These are phyloP conservation scores for Populus trichocarpa DNA, from an alignment of 441 rosid species.

Conservation along the genomic window DNA sequence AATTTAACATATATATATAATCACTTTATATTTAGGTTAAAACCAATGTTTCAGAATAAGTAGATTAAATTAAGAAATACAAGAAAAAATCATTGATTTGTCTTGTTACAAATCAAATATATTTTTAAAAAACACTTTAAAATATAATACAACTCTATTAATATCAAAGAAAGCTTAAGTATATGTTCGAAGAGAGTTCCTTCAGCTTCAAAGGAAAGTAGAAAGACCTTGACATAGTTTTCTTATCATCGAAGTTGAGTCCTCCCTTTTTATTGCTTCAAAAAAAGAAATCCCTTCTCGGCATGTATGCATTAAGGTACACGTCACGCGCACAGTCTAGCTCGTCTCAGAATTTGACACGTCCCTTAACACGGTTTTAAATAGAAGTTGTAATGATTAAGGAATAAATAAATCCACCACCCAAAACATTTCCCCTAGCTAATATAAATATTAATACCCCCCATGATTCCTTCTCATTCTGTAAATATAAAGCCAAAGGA, in stretches of 20 bases:
- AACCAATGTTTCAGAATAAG: too few relatives aligned
- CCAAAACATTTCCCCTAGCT: too few relatives aligned
- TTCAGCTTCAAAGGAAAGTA: too few relatives aligned
- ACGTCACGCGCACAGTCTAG: not conserved
- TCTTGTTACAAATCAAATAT: not conserved
- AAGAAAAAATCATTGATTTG: too few relatives aligned
- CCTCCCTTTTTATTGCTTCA: not conserved
- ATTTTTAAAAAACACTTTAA: too few relatives aligned
- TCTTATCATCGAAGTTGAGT: not conserved
- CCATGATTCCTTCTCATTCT: not conserved
- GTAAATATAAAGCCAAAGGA: not conserved
- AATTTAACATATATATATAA: too few relatives aligned
- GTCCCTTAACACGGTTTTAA: not conserved
- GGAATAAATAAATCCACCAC: not conserved
- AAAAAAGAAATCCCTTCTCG: not conserved
- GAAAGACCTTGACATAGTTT: too few relatives aligned
- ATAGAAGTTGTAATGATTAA: not conserved
- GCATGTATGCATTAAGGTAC: not conserved
- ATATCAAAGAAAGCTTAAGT: too few relatives aligned
- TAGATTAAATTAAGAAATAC: too few relatives aligned
- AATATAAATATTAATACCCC: not conserved
- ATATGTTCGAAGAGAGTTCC: too few relatives aligned
- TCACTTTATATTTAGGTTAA: too few relatives aligned
- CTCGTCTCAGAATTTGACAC: not conserved
- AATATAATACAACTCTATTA: too few relatives aligned